Base-by-base conservation (phyloP, 257 asterid genomes). In the Rhazya stricta region DNA sequence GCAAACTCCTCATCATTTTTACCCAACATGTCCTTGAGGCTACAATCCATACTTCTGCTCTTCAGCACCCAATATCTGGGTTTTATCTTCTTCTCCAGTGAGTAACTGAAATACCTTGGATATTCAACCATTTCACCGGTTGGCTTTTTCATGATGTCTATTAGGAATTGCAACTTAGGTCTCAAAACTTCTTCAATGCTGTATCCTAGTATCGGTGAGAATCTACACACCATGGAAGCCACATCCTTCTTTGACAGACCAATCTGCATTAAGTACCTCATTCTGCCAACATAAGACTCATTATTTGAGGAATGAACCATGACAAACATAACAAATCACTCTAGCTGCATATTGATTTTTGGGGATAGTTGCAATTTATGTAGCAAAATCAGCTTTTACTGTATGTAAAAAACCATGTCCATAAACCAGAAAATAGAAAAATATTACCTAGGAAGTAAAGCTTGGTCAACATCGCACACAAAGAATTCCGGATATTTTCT, bases 91-190 rank as follows among this genome's bases (percentile, higher is more conserved):
- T 87, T 94, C 88, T 92, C 98, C 84, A 94, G 77, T 10, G 99
- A 92, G 90, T 94, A 92, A 87, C 98, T 92, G 82, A 94, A 91
- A 77, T 92, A 94, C 79, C 99, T 88, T 4, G 99, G 99, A 79
- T 94, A 94, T 27, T 83, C 97, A 0, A 92, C 96, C 77, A 92
- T 89, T 1, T 89, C 92, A 0, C 82, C 83, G 39, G 89, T 60
- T 36, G 97, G 91, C 88, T 67, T 90, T 74, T 51, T 83, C 99
- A 94, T 94, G 67, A 88, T 83, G 48, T 86, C 71, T 63, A 83
- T 81, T 57, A 94, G 82, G 79, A 94, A 94, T 81, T 92, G 90
- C 61, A 90, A 23, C 79, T 94, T 94, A 0, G 99, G 99, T 74
- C 81, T 88, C 90, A 90, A 78, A 53, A 91, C 96, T 77, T 87